These are phyloP conservation scores for Ustilago crameri DNA, from an alignment of 1,284 basidiomycete genomes.

Conservation along the genomic window DNA sequence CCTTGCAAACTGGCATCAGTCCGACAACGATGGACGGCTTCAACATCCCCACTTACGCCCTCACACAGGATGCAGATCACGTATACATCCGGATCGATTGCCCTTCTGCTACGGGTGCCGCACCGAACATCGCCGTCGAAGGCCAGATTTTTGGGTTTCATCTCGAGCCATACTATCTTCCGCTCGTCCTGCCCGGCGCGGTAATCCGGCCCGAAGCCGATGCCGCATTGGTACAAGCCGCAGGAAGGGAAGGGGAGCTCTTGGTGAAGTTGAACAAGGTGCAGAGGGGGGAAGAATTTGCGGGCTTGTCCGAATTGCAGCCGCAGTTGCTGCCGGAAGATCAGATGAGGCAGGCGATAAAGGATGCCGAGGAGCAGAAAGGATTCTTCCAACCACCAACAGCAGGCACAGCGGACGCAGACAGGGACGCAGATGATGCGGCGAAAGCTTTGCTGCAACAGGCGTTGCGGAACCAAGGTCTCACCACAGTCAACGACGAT, in stretches of 20 bases:
- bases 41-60: slow-evolving; percentile 15
- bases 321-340: slow-evolving; percentile 43
- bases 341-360: slow-evolving; percentile 25
- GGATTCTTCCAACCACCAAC: slow-evolving; percentile 27
- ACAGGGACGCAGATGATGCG: slow-evolving; percentile 14
- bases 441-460: slow-evolving; percentile 30
- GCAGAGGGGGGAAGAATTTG: slow-evolving; percentile 19
- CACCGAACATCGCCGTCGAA: slow-evolving; percentile 34
- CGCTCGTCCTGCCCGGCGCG: slow-evolving; percentile 28
- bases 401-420: not conserved
- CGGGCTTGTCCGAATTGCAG: slow-evolving; percentile 26
- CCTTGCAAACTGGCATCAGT: not conserved
- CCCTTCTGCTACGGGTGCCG: slow-evolving; percentile 1
- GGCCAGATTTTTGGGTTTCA: slow-evolving; percentile 45
- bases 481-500: slow-evolving; percentile 31
- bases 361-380: slow-evolving; percentile 35
- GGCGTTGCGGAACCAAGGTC: slow-evolving; percentile 24
- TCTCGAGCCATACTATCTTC: slow-evolving; percentile 36
- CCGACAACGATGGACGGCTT: slow-evolving; percentile 33
- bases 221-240: not conserved
- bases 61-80: slow-evolving; percentile 24
- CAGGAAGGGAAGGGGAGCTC: not conserved
- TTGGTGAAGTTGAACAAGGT: slow-evolving; percentile 26
- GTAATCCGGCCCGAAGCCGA: slow-evolving; percentile 6
- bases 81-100: slow-evolving; percentile 7